Percentiles rank a stretch among this genome's conserved stretches.
Evolutionary conservation across 2,329 filamentous ascomycete genomes (phyloP).

Genomic region (Apiospora hydei): DNA sequence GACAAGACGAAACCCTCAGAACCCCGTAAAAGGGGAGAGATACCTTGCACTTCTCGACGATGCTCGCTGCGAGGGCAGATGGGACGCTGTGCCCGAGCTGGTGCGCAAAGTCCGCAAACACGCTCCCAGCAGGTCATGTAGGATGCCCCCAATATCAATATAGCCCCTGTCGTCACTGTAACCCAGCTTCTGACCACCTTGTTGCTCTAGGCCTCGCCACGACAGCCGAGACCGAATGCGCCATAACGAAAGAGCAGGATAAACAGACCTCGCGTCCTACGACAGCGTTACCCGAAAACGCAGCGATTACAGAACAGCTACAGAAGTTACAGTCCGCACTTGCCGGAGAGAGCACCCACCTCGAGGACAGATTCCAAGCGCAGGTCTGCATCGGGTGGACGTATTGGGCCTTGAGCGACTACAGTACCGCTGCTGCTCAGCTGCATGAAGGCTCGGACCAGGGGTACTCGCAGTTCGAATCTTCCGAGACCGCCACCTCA

Average conservation of each 20-base stretch:
- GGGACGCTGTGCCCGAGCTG: conserved; percentile 86
- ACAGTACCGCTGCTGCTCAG: conserved; percentile 63
- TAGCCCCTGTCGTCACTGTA: conserved; percentile 33
- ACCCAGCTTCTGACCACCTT: neutral
- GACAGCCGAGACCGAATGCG: conserved; percentile 73
- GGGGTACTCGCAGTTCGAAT: conserved; percentile 59
- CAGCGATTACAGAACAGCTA: conserved; percentile 54
- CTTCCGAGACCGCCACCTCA: conserved; percentile 57
- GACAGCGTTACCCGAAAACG: conserved; percentile 51
- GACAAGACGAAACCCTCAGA: conserved; percentile 40
- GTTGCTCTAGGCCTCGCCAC: conserved; percentile 67
- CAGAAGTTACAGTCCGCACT: conserved; percentile 63
- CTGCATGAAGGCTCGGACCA: conserved; percentile 70
- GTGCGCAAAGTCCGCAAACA: conserved; percentile 95
- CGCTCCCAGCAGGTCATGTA: conserved; percentile 85
- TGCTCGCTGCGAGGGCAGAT: conserved; percentile 86
- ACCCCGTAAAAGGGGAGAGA: conserved; percentile 77
- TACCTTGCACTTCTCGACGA: conserved; percentile 86
- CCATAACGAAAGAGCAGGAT: conserved; percentile 64
- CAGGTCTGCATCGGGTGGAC: conserved; percentile 86
- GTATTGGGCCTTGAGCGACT: conserved; percentile 79
- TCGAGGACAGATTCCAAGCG: conserved; percentile 76
- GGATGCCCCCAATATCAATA: conserved; percentile 38
- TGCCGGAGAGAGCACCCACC: conserved; percentile 60
- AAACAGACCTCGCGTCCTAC: conserved; percentile 51